These are phyloP conservation scores for Miscanthus lutarioriparius DNA, from an alignment of 176 grass and related monocot species.

Conservation along the genomic window DNA sequence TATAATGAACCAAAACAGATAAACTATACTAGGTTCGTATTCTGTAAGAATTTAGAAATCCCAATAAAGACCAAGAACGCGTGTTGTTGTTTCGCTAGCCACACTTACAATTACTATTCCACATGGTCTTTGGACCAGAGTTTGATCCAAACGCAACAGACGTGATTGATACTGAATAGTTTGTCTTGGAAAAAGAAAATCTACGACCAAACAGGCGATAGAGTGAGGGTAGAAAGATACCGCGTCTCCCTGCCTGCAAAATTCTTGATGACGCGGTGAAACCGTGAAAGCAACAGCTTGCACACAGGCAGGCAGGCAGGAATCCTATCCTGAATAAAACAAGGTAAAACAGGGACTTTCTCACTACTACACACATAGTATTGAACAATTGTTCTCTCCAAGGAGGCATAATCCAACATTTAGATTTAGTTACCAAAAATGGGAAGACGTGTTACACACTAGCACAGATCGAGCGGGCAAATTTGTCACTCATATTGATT, in stretches of 20 bases:
- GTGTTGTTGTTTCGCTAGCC: not conserved
- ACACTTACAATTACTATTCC: not conserved
- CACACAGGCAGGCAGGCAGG: not conserved
- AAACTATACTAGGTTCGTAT: no score
- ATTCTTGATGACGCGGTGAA: not conserved
- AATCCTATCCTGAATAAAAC: not conserved
- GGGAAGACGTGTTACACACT: not conserved
- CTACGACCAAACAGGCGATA: not conserved
- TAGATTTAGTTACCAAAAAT: not conserved
- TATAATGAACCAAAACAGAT: no score
- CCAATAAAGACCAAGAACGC: not conserved
- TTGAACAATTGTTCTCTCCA: not conserved
- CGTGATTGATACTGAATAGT: not conserved
- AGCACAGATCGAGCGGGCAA: no score
- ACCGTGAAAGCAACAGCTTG: not conserved
- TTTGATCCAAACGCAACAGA: not conserved
- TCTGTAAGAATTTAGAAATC: not conserved
- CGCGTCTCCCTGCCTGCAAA: not conserved
- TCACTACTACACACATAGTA: not conserved
- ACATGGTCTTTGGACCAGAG: not conserved
- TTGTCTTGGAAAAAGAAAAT: not conserved
- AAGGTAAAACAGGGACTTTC: not conserved
- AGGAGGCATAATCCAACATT: not conserved
- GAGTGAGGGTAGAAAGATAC: not conserved
- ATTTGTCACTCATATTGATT: not conserved